Conservation (phyloP, 1,284 basidiomycete species). For the Fomitopsis pinicola region DNA sequence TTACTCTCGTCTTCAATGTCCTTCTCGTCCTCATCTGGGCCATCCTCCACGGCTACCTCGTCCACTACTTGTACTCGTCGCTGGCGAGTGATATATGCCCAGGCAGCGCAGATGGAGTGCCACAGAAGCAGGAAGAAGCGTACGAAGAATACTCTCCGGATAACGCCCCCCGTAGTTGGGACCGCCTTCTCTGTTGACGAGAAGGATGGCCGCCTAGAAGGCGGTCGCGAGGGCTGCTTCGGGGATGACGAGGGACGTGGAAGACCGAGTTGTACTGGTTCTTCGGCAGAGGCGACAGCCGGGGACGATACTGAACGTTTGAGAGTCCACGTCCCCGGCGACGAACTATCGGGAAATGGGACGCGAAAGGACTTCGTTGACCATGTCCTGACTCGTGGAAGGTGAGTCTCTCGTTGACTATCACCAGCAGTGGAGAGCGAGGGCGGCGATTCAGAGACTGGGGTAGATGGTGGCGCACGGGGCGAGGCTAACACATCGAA, state of each 20-base stretch:
- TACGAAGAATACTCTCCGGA: conserved; percentile 48
- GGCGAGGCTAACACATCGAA: conserved; percentile 31
- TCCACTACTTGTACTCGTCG: conserved; percentile 8
- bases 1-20: conserved; percentile 38
- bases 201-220: conserved; percentile 21
- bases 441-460: conserved; percentile 30
- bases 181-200: conserved; percentile 21
- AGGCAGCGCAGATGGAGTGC: conserved; percentile 45
- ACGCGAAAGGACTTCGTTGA: conserved; percentile 51
- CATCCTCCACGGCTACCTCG: conserved; percentile 23
- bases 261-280: conserved; percentile 16
- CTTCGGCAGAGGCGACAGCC: conserved; percentile 25
- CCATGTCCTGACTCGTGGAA: conserved; percentile 54
- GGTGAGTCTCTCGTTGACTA: conserved; percentile 24
- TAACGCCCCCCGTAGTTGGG: conserved; percentile 22
- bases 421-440: conserved; percentile 15
- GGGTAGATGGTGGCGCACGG: conserved; percentile 45
- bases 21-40: conserved; percentile 33
- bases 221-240: conserved; percentile 18
- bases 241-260: conserved; percentile 20
- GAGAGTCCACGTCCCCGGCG: conserved; percentile 21
- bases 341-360: conserved; percentile 23
- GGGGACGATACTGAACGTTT: conserved; percentile 51
- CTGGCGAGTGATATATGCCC: conserved; percentile 35
- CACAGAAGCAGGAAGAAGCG: conserved; percentile 48